A percentile compares a stretch with the other conserved stretches of the same genome.
Conservation (phyloP, 495 filamentous ascomycete species). For the Daldinia concentrica region DNA sequence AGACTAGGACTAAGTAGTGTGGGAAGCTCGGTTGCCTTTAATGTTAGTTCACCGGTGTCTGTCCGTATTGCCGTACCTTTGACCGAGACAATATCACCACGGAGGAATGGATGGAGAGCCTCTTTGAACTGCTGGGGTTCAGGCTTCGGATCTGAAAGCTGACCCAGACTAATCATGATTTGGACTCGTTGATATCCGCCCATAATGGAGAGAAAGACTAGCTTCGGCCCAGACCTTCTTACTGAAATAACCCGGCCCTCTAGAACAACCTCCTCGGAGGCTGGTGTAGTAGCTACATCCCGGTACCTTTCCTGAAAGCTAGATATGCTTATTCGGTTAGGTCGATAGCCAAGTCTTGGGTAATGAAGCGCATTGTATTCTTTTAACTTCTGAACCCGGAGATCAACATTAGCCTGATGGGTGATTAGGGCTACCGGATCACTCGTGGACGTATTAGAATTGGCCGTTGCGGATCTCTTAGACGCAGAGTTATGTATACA, state of each 20-base stretch:
- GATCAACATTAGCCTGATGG: conserved; percentile 22
- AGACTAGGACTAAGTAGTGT: conserved; percentile 77
- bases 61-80: conserved; percentile 78
- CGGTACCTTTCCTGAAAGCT: conserved; percentile 52
- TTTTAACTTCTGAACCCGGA: conserved; percentile 41
- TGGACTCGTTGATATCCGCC: conserved; percentile 77
- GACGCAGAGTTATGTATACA: conserved; percentile 12
- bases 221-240: conserved; percentile 65
- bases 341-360: conserved; percentile 46
- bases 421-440: conserved; percentile 14
- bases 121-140: conserved; percentile 45
- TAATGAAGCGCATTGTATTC: conserved; percentile 52
- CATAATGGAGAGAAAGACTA: conserved; percentile 83
- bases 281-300: conserved; percentile 38
- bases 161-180: conserved; percentile 71
- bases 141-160: conserved; percentile 50
- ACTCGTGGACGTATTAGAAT: background rate
- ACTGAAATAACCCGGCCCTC: conserved; percentile 57
- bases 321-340: conserved; percentile 50
- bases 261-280: conserved; percentile 54
- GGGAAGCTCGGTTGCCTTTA: conserved; percentile 73
- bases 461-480: conserved; percentile 3
- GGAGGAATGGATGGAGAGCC: conserved; percentile 38
- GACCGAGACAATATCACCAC: conserved; percentile 53
- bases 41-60: conserved; percentile 76